A percentile compares a stretch with the other conserved stretches of the same genome.
Evolutionary conservation across 345 rosid genomes (phyloP).

Genomic region (Melastoma malabathricum): DNA sequence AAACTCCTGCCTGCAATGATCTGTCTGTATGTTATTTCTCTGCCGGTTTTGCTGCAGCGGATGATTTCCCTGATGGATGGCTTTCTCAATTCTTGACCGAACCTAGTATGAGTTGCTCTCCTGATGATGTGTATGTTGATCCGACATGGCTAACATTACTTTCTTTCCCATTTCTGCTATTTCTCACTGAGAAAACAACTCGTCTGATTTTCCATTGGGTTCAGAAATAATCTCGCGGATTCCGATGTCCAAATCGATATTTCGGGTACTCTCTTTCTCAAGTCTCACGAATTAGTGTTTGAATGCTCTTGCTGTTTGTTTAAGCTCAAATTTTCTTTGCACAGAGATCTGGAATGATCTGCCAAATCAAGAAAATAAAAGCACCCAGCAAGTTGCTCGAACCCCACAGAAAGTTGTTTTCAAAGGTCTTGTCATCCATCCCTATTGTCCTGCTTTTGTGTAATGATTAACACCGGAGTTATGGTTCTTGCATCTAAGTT

Average conservation of each 20-base stretch:
- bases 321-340: not conserved
- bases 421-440: conserved; percentile 38
- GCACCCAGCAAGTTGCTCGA: conserved; percentile 34
- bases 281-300: not conserved
- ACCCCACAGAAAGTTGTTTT: conserved; percentile 54
- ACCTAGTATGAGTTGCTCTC: conserved; percentile 31
- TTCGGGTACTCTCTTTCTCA: conserved; percentile 23
- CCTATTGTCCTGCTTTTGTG: not conserved
- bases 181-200: conserved; percentile 2
- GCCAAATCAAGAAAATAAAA: conserved; percentile 24
- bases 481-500: no score
- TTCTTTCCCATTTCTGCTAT: conserved; percentile 1
- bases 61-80: conserved; percentile 59
- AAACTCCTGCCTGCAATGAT: no score
- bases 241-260: conserved; percentile 46
- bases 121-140: conserved; percentile 53
- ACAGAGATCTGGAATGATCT: conserved; percentile 44
- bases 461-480: not conserved
- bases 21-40: not conserved
- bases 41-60: conserved; percentile 38
- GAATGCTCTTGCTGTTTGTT: not conserved
- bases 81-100: conserved; percentile 61
- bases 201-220: not conserved
- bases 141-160: not conserved
- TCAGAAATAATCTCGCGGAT: conserved; percentile 38